Conservation (phyloP, 306 rosid species). For the Hippophae rhamnoides region DNA sequence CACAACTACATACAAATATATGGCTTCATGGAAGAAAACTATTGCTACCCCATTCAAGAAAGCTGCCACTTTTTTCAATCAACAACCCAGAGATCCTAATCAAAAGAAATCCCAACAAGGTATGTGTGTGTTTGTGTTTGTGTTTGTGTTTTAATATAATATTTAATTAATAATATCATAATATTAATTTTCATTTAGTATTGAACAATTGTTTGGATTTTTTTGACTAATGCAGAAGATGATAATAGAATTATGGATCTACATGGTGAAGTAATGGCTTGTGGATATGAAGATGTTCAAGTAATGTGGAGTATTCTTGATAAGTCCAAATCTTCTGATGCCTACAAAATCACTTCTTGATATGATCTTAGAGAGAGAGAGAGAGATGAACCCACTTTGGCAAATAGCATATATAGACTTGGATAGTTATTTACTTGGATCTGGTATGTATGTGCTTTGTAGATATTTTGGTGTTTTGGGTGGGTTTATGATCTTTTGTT, state of each 20-base stretch:
- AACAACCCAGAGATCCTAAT: conserved; percentile 43
- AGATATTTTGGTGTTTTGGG: conserved; percentile 10
- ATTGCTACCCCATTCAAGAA: conserved; percentile 78
- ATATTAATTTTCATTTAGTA: background rate
- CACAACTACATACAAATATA: background rate
- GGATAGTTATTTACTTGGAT: conserved; percentile 11
- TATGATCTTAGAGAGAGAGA: background rate
- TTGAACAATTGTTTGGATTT: no score
- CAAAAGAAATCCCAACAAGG: conserved; percentile 62
- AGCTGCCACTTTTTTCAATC: conserved; percentile 72
- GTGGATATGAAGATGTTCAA: conserved; percentile 88
- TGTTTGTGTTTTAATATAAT: no score
- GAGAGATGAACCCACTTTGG: background rate
- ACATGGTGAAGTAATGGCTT: conserved; percentile 94
- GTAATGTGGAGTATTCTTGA: conserved; percentile 97
- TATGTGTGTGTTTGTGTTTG: conserved; percentile 4
- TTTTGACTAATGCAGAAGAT: conserved; percentile 25
- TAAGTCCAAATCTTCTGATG: conserved; percentile 50
- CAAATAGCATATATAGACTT: background rate
- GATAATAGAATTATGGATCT: conserved; percentile 55
- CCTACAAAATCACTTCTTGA: conserved; percentile 47
- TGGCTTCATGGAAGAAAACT: conserved; percentile 96
- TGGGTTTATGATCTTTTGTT: conserved; percentile 1
- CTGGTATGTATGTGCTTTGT: conserved; percentile 31
- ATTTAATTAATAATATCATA: background rate